phyloP scores from a whole-genome alignment of 2,329 filamentous ascomycete species.

The Dothiorella sarmentorum region DNA sequence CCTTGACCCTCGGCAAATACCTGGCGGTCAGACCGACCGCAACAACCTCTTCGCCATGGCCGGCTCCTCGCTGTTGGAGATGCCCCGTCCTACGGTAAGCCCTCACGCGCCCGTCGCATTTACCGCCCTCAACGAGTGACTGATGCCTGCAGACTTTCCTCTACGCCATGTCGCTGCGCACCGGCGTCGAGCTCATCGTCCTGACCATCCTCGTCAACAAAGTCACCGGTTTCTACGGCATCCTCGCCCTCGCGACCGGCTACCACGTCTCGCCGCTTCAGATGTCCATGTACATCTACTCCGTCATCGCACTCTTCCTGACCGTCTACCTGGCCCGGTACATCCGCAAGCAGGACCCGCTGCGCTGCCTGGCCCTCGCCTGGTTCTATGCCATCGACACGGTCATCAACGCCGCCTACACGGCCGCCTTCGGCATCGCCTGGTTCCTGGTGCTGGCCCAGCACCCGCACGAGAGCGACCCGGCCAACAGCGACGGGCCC shows the following conservation, averaged over 20 bases:
- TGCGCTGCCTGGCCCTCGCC: constrained; percentile 76
- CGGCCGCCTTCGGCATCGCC: constrained; percentile 72
- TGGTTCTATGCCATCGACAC: constrained; percentile 85
- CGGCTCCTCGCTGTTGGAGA: constrained; percentile 28
- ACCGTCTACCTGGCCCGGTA: constrained; percentile 71
- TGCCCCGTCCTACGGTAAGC: constrained; percentile 38
- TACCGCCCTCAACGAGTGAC: constrained; percentile 22
- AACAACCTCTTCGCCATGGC: constrained; percentile 3
- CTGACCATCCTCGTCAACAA: constrained; percentile 87
- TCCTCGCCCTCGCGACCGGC: constrained; percentile 84
- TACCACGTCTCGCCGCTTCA: constrained; percentile 79
- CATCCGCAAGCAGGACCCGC: constrained; percentile 72
- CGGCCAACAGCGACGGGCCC: constrained; percentile 38
- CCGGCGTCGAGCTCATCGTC: constrained; percentile 79
- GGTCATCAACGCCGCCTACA: constrained; percentile 76
- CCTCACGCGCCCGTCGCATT: constrained; percentile 16
- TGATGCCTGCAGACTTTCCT: constrained; percentile 65
- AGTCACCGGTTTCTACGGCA: constrained; percentile 82
- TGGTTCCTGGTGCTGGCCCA: constrained; percentile 79
- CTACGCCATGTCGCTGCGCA: constrained; percentile 80
- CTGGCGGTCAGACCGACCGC: constrained; percentile 3
- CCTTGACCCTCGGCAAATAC: neutral
- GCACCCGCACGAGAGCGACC: constrained; percentile 45
- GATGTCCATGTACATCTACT: constrained; percentile 89
- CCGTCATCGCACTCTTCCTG: constrained; percentile 64